A percentile compares a stretch with the other conserved stretches of the same genome.
Evolutionary conservation across 805 yeast species (phyloP).

Genomic region (Kluyveromyces aestuarii): DNA sequence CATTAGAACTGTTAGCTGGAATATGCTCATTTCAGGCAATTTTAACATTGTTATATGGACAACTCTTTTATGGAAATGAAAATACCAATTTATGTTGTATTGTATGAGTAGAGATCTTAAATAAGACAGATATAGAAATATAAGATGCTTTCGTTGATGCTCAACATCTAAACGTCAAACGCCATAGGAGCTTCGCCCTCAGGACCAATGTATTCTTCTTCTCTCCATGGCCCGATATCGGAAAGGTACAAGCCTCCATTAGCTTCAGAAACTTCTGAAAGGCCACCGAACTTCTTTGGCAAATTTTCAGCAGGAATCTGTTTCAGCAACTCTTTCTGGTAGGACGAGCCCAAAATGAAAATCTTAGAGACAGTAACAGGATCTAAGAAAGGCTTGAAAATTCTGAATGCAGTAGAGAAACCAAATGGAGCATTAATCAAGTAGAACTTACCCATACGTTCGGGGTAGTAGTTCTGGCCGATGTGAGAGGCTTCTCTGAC

Average conservation of each 20-base stretch:
- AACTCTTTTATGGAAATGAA: too few relatives aligned
- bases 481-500: constrained; percentile 89
- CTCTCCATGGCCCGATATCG: constrained; percentile 98
- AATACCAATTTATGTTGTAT: too few relatives aligned
- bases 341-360: constrained; percentile 72
- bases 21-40: too few relatives aligned
- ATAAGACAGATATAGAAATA: neutral
- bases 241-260: constrained; percentile 79
- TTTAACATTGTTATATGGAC: too few relatives aligned
- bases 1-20: too few relatives aligned
- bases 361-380: constrained; percentile 96
- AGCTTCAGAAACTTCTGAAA: constrained; percentile 50
- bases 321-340: constrained; percentile 72
- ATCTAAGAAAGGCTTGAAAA: constrained; percentile 90
- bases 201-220: constrained; percentile 77
- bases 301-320: constrained; percentile 92
- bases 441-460: constrained; percentile 97
- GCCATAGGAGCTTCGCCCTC: constrained; percentile 87
- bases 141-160: neutral
- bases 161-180: constrained; percentile 15
- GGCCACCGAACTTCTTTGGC: constrained; percentile 87
- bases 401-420: constrained; percentile 83
- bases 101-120: neutral
- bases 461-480: constrained; percentile 97
- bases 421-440: constrained; percentile 96